These are phyloP conservation scores for Chaetothyriales sp. DNA, from an alignment of 2,329 filamentous ascomycete species.

Conservation along the genomic window DNA sequence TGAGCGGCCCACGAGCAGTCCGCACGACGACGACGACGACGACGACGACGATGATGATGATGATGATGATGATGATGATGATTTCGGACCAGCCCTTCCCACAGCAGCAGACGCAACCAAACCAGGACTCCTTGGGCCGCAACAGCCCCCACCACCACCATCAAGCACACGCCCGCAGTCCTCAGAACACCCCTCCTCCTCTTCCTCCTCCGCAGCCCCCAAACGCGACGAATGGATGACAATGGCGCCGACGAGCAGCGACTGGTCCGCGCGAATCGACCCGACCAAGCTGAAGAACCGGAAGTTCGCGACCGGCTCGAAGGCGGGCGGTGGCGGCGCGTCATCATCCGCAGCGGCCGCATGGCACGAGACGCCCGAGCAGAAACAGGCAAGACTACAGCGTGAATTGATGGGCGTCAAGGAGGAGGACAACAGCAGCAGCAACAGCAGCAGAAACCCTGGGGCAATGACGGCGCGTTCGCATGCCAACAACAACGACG, in stretches of 20 bases:
- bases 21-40: constrained; percentile 27
- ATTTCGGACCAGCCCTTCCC: constrained; percentile 28
- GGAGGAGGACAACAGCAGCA: constrained; percentile 16
- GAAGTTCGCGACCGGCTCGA: constrained; percentile 61
- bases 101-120: constrained; percentile 16
- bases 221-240: constrained; percentile 80
- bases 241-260: constrained; percentile 44
- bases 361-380: constrained; percentile 84
- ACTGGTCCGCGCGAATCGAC: constrained; percentile 49
- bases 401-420: constrained; percentile 67
- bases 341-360: constrained; percentile 37
- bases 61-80: constrained; percentile 25
- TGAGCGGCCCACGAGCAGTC: constrained; percentile 27
- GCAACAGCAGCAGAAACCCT: no score
- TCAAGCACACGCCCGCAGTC: constrained; percentile 17
- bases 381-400: constrained; percentile 66
- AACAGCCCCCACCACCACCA: constrained; percentile 2
- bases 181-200: constrained; percentile 22
- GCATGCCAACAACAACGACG: constrained; percentile 21
- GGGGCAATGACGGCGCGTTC: no score
- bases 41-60: constrained; percentile 19
- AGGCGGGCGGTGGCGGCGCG: no score
- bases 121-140: constrained; percentile 7
- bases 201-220: no score
- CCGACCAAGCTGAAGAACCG: constrained; percentile 69